phyloP scores from a whole-genome alignment of 495 filamentous ascomycete species.

The Talaromyces liani region DNA sequence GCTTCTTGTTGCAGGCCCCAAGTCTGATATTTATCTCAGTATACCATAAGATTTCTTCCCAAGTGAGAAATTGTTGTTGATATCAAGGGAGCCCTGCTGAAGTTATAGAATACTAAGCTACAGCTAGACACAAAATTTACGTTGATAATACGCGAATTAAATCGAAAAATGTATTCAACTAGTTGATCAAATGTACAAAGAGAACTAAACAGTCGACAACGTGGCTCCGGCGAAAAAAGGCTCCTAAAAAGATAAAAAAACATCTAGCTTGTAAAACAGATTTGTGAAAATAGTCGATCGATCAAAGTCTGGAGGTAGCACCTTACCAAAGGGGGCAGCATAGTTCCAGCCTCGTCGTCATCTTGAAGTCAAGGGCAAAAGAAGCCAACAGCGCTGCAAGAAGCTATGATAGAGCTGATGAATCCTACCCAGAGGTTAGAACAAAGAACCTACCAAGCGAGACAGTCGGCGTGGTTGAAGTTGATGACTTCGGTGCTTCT shows the following conservation, averaged over 20 bases:
- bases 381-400: background rate
- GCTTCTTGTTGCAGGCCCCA: too few species aligned
- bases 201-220: background rate
- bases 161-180: background rate
- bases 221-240: background rate
- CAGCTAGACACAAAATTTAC: background rate
- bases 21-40: too few species aligned
- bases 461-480: background rate
- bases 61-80: too few species aligned
- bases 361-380: constrained; percentile 5
- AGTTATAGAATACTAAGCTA: too few species aligned
- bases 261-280: constrained; percentile 5
- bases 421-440: constrained; percentile 10
- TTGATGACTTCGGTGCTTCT: background rate
- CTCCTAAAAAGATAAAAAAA: constrained; percentile 4
- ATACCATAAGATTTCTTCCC: too few species aligned
- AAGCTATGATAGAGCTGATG: background rate
- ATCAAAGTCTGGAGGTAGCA: constrained; percentile 4
- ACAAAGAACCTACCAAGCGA: constrained; percentile 9
- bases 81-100: too few species aligned
- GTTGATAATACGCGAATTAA: background rate
- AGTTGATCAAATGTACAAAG: constrained; percentile 7
- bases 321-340: constrained; percentile 5
- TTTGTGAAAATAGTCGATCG: background rate
- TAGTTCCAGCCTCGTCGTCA: constrained; percentile 4